A percentile compares a stretch with the other conserved stretches of the same genome.
phyloP scores from a whole-genome alignment of 2,329 filamentous ascomycete genomes.

The Mariannaea sp. region DNA sequence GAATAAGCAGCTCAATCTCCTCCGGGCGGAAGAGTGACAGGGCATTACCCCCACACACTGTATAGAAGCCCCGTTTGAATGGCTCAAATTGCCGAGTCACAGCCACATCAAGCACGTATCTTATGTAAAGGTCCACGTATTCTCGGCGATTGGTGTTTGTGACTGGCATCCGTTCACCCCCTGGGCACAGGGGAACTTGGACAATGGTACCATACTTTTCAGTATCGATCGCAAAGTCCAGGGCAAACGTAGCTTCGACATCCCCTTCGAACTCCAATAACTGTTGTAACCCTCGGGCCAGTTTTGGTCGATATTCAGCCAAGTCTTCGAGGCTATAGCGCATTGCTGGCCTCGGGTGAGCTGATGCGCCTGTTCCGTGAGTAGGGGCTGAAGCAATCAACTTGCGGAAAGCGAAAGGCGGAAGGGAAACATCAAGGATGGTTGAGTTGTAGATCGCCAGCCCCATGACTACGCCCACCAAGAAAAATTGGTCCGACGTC shows the following conservation, averaged over 20 bases:
- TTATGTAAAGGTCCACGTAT: constrained; percentile 84
- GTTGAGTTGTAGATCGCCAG: constrained; percentile 95
- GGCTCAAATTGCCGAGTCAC: constrained; percentile 87
- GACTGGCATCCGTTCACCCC: constrained; percentile 74
- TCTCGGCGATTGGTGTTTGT: constrained; percentile 85
- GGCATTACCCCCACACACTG: constrained; percentile 86
- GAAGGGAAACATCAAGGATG: constrained; percentile 85
- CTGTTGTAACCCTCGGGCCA: constrained; percentile 76
- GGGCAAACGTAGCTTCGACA: constrained; percentile 77
- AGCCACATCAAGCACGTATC: constrained; percentile 76
- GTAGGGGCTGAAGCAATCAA: constrained; percentile 77
- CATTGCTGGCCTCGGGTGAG: constrained; percentile 65
- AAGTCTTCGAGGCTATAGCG: constrained; percentile 81
- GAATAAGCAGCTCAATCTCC: constrained; percentile 86
- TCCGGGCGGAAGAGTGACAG: constrained; percentile 86
- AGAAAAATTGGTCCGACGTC: constrained; percentile 87
- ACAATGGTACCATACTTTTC: constrained; percentile 75
- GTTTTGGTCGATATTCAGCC: constrained; percentile 76
- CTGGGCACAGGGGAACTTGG: constrained; percentile 72
- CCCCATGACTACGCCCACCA: constrained; percentile 85
- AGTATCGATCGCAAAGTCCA: constrained; percentile 78
- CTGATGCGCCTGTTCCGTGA: constrained; percentile 57
- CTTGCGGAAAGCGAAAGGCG: constrained; percentile 88
- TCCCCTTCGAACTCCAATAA: constrained; percentile 84
- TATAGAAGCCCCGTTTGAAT: constrained; percentile 93